Base-by-base conservation (phyloP, 768 basidiomycete species). In the Crucibulum laeve region DNA sequence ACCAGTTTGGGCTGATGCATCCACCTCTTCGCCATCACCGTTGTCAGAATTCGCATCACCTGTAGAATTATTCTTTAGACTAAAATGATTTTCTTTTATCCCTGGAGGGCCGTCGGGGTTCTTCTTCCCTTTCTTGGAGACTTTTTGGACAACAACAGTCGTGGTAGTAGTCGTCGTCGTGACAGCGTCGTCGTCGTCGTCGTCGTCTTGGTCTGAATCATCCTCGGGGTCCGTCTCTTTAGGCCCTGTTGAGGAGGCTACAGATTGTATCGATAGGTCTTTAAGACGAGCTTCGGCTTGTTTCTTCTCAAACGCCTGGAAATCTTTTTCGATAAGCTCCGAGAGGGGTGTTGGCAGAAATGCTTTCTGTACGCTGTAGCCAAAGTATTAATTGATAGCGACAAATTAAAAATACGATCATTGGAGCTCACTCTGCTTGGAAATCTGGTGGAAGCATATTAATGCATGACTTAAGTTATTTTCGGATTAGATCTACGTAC, bases 331-430 rank as follows among this genome's bases (percentile, higher is more conserved):
- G 18, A 70, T 63, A 5, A 72, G 57, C 0, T 57, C 48, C 8
- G 65, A 51, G 17, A 71, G 55, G 4, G 63, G 54, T 3, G 60
- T 61, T 0, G 70, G 69, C 2, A 73, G 49, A 47, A 61, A 61
- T 5, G 54, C 56, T 17, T 55, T 34, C 47, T 69, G 59, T 30
- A 50, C 40, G 13, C 60, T 61, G 36, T 6, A 24, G 15, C 35
- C 14, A 50, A 45, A 48, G 10, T 28, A 15, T 18, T 7, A 34
- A 17, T 25, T 6, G 5, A 10, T 25, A 21, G 7, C 21, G 21
- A 25, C 7, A 5, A 23, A 43, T 43, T 39, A 23, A 34, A 38
- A 22, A 25, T 4, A 5, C 17, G 13, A 24, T 14, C 26, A 38
- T n/a, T n/a, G n/a, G 33, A 30, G 39, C 60, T 33, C 50, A 65